Conservation (phyloP, 192 early-diverging fungal genomes). For the Entomortierella parvispora region DNA sequence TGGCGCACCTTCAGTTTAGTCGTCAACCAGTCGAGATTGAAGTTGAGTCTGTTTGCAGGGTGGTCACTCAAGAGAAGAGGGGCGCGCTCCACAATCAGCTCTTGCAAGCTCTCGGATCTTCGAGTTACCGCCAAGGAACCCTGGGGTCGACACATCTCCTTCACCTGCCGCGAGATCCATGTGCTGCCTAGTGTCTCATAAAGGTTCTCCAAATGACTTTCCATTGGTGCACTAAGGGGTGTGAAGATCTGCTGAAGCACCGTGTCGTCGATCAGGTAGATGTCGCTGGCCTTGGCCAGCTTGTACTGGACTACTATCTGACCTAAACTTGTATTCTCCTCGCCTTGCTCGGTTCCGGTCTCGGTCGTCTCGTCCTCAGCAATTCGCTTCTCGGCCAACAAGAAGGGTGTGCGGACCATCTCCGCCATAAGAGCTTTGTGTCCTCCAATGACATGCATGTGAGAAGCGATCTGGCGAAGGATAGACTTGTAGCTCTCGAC, state of each 20-base stretch:
- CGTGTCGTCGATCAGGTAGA: slow-evolving; percentile 85
- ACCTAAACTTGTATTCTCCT: slow-evolving; percentile 27
- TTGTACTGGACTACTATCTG: slow-evolving; percentile 62
- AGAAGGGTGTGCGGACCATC: slow-evolving; percentile 71
- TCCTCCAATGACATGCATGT: slow-evolving; percentile 58
- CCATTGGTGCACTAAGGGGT: slow-evolving; percentile 78
- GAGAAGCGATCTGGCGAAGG: slow-evolving; percentile 77
- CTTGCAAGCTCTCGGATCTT: slow-evolving; percentile 62
- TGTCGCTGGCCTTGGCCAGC: slow-evolving; percentile 74
- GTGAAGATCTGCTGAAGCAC: slow-evolving; percentile 77
- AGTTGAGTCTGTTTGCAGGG: slow-evolving; percentile 56
- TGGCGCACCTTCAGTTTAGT: slow-evolving; percentile 74
- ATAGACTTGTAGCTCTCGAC: slow-evolving; percentile 76
- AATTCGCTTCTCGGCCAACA: slow-evolving; percentile 67
- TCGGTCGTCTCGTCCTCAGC: slow-evolving; percentile 36
- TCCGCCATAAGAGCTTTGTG: slow-evolving; percentile 57
- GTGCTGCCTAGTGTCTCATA: slow-evolving; percentile 72
- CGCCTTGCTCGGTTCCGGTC: slow-evolving; percentile 15
- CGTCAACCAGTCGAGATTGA: slow-evolving; percentile 63
- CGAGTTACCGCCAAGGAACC: slow-evolving; percentile 59
- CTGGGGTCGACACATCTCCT: slow-evolving; percentile 59
- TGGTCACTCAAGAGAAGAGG: slow-evolving; percentile 80
- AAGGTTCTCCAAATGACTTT: slow-evolving; percentile 74
- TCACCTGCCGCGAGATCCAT: slow-evolving; percentile 73
- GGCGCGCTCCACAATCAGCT: slow-evolving; percentile 77